Conservation (phyloP, 2,329 filamentous ascomycete species). For the Westerdykella aurantiaca region DNA sequence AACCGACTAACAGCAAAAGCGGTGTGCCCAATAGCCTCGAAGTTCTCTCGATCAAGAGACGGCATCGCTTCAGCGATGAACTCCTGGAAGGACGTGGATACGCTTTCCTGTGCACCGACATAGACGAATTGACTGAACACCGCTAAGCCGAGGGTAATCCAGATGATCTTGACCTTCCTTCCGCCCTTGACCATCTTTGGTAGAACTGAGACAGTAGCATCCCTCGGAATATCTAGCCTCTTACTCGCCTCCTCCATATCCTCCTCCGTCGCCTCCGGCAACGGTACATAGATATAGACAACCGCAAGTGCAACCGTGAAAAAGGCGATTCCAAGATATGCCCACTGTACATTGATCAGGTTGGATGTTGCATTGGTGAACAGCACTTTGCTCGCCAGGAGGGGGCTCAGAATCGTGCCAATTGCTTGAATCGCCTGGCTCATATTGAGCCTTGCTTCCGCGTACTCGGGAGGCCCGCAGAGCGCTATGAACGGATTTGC, state of each 20-base stretch:
- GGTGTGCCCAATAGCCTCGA: conserved; percentile 51
- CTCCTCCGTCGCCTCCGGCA: conserved; percentile 57
- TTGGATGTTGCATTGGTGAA: conserved; percentile 46
- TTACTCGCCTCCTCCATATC: conserved; percentile 53
- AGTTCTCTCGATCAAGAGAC: conserved; percentile 35
- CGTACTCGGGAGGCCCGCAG: conserved; percentile 56
- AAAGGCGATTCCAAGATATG: conserved; percentile 58
- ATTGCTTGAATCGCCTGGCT: conserved; percentile 58
- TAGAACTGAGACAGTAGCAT: conserved; percentile 37
- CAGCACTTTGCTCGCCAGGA: conserved; percentile 55
- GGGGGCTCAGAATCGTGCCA: conserved; percentile 54
- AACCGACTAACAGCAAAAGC: conserved; percentile 56
- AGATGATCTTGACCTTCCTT: conserved; percentile 47
- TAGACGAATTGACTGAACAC: conserved; percentile 55
- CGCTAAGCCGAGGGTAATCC: conserved; percentile 51
- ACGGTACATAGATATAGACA: conserved; percentile 55
- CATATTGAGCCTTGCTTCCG: conserved; percentile 55
- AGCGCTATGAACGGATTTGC: conserved; percentile 59
- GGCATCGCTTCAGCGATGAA: conserved; percentile 42
- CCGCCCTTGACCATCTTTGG: conserved; percentile 16
- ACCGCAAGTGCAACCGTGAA: conserved; percentile 56
- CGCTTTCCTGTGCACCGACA: conserved; percentile 55
- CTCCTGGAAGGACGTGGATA: conserved; percentile 44
- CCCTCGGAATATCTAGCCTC: conserved; percentile 31
- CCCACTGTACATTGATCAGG: conserved; percentile 58